Evolutionary conservation across 2,329 filamentous ascomycete species (phyloP).

Genomic region (Atkinsonella texensis): DNA sequence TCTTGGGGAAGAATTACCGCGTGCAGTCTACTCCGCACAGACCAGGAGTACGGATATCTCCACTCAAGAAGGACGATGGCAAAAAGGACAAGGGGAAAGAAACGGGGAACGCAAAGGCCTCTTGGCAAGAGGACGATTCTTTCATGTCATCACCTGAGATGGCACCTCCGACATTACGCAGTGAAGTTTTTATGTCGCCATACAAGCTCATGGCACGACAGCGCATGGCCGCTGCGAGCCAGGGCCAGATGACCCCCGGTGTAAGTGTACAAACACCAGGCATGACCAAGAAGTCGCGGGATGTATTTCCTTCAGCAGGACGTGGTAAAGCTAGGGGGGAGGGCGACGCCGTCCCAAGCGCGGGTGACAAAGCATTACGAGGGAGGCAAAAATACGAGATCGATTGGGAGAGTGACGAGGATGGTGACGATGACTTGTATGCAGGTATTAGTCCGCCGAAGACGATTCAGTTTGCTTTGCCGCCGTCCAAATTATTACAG

Average conservation of each 20-base stretch:
- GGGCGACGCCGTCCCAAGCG: neutral
- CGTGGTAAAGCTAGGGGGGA: neutral
- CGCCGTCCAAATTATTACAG: conserved; percentile 64
- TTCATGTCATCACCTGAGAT: conserved; percentile 66
- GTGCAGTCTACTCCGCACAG: conserved; percentile 83
- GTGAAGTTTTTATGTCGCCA: conserved; percentile 76
- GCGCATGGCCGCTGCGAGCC: conserved; percentile 29
- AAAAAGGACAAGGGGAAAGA: conserved; percentile 10
- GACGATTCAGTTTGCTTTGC: conserved; percentile 76
- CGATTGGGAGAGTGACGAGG: conserved; percentile 65
- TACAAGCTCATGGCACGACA: conserved; percentile 34
- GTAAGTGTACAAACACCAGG: conserved; percentile 73
- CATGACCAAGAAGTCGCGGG: conserved; percentile 35
- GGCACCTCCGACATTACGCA: conserved; percentile 68
- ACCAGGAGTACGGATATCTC: conserved; percentile 30
- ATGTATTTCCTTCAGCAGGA: conserved; percentile 29
- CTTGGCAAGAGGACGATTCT: conserved; percentile 38
- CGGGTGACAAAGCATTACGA: conserved; percentile 7
- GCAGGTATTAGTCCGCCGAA: conserved; percentile 82
- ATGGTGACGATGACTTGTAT: conserved; percentile 50
- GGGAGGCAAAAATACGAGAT: conserved; percentile 39
- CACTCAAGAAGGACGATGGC: conserved; percentile 23
- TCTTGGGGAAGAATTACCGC: conserved; percentile 94
- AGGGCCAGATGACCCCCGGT: conserved; percentile 59
- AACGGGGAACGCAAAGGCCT: conserved; percentile 23